These are phyloP conservation scores for Umbilicus rupestris DNA, from an alignment of 164 flowering plant genomes.

Conservation along the genomic window DNA sequence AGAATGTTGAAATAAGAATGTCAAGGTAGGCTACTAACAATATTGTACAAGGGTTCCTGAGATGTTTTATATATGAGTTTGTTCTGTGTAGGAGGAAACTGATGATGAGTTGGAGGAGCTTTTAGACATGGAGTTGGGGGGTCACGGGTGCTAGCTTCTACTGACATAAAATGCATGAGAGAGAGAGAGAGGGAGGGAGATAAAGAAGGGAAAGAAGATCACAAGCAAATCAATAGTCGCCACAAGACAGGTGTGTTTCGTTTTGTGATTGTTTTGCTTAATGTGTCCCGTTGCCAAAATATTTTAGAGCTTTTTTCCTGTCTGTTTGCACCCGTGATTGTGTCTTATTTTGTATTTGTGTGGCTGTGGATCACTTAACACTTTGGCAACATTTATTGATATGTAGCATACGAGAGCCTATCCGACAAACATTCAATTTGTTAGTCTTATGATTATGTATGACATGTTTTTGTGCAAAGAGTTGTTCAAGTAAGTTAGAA, in stretches of 20 bases:
- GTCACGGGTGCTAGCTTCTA: conserved; percentile 51
- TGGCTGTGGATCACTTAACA: too few species aligned
- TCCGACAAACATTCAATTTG: too few species aligned
- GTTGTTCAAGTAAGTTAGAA: too few species aligned
- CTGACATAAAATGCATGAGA: conserved; percentile 23
- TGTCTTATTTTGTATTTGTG: too few species aligned
- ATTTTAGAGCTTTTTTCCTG: too few species aligned
- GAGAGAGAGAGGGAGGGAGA: conserved; percentile 18
- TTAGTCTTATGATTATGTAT: too few species aligned
- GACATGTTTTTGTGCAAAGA: too few species aligned
- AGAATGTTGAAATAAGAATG: not conserved
- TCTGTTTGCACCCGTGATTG: too few species aligned
- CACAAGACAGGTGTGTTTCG: conserved; percentile 4
- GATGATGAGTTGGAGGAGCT: conserved; percentile 14
- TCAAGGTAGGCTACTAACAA: not conserved
- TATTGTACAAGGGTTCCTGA: not conserved
- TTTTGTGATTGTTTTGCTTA: not conserved
- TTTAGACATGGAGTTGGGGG: conserved; percentile 18
- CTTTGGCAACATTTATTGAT: too few species aligned
- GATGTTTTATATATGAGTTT: not conserved
- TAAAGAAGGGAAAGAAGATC: not conserved
- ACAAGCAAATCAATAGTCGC: not conserved
- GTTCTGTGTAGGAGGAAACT: conserved; percentile 19
- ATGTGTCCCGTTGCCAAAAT: too few species aligned
- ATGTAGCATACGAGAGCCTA: too few species aligned